Percentiles rank a stretch among this genome's conserved stretches.
These are phyloP conservation scores for Rosa chinensis DNA, from an alignment of 306 rosid species.

Conservation along the genomic window DNA sequence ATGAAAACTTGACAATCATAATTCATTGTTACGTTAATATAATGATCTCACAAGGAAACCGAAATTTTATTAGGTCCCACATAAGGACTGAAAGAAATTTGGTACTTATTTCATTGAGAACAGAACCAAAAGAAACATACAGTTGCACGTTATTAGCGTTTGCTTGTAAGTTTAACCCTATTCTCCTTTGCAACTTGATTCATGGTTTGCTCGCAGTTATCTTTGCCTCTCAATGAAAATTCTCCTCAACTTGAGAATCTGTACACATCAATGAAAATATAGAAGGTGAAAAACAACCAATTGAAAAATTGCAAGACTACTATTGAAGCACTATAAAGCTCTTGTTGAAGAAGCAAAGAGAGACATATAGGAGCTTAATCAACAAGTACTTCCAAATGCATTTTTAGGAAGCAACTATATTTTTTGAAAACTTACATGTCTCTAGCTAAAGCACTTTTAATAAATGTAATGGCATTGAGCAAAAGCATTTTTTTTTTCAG, in stretches of 20 bases:
- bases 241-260: conserved; percentile 1
- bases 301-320: neutral
- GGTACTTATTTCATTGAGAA: neutral
- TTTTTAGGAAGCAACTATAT: neutral
- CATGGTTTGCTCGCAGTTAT: neutral
- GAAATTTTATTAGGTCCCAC: too few relatives aligned
- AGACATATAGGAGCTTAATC: neutral
- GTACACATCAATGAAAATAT: neutral
- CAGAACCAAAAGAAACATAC: neutral
- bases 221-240: neutral
- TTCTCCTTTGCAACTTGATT: neutral
- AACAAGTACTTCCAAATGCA: neutral
- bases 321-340: neutral
- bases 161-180: neutral
- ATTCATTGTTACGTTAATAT: too few relatives aligned
- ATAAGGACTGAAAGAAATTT: neutral
- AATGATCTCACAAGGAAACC: too few relatives aligned
- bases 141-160: neutral
- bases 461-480: neutral
- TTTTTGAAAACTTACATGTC: neutral
- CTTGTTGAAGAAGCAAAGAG: neutral
- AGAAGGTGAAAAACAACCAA: neutral
- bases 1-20: too few relatives aligned
- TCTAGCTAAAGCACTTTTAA: neutral
- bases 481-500: neutral